Conservation (phyloP, 106 monocot species). For the Dendrobium nobile region DNA sequence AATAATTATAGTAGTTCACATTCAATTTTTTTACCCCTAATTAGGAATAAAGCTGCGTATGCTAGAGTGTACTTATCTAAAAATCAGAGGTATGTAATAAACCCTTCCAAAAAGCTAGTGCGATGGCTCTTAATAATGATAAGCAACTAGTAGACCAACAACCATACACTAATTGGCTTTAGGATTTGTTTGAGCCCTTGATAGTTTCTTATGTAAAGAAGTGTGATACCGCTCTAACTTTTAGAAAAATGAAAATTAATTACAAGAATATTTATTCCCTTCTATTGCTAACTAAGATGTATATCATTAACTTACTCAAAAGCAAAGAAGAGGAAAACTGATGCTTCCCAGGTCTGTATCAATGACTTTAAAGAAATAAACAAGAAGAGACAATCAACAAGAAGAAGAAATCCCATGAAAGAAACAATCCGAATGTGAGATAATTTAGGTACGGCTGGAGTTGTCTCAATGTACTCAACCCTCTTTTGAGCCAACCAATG, state of each 20-base stretch:
- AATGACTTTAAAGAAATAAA: constrained; percentile 46
- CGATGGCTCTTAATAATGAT: neutral
- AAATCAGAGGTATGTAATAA: neutral
- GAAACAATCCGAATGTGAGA: constrained; percentile 77
- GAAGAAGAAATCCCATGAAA: constrained; percentile 74
- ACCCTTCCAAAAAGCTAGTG: neutral
- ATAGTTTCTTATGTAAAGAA: neutral
- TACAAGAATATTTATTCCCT: neutral
- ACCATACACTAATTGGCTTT: neutral
- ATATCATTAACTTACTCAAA: constrained; percentile 68
- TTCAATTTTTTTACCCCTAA: neutral
- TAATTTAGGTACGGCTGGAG: constrained; percentile 68
- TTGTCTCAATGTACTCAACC: constrained; percentile 91
- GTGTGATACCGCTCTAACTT: neutral
- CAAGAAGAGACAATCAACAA: constrained; percentile 65
- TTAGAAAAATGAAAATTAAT: neutral
- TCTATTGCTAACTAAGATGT: neutral
- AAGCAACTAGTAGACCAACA: neutral
- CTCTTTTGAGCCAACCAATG: constrained; percentile 97
- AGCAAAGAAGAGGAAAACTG: constrained; percentile 81
- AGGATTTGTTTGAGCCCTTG: neutral
- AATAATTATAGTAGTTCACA: neutral
- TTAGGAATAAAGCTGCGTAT: neutral
- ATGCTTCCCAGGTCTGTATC: constrained; percentile 53
- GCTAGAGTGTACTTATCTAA: neutral